Base-by-base conservation (phyloP, 169 alveolate species). In the Plasmodium coatneyi region DNA sequence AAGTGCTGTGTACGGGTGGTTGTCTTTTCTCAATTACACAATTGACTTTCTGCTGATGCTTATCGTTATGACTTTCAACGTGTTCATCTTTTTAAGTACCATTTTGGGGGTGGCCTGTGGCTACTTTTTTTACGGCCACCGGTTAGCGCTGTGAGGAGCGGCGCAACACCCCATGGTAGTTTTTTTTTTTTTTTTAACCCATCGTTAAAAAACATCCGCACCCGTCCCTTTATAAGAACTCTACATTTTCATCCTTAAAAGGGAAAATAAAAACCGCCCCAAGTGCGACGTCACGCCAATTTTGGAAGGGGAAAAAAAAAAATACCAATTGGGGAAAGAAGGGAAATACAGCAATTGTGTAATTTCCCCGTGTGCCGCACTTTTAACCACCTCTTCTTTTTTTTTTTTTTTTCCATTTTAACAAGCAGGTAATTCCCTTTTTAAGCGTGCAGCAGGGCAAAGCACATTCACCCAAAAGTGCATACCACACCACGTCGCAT, bases 61-160 rank as follows among this genome's bases (percentile, higher is more conserved):
- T n/a, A 80, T 90, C 22, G 92, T 90, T 2, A 90, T 90, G 95
- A 80, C 92, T n/a, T 90, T 90, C 41, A 90, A 90, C 56, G 43
- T 70, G 25, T 90, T 30, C 66, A 90, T 90, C 9, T 90, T 90
- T 43, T 41, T 90, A 43, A 90, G 95, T 70, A 25, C 25, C 28
- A 90, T 90, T 71, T 14, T 46, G 25, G 95, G 95, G 16, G 16
- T 90, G 10, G 12, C 95, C 12, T 10, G 39, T 41, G 91, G 80
- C 10, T 90, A 90, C 82, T 34, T 90, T 32, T 80, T 90, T 46
- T 80, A 22, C 25, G 92, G 92, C 25, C 86, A 87, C 30, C 22
- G 34, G 43, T 34, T 36, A 25, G 43, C 56, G 12, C 34, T 32
- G 28, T 76, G 34, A 41, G 34, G 28, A 76, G 83, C 39, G 14